phyloP scores from a whole-genome alignment of 768 basidiomycete species.

The Leccinum fibrillosum region DNA sequence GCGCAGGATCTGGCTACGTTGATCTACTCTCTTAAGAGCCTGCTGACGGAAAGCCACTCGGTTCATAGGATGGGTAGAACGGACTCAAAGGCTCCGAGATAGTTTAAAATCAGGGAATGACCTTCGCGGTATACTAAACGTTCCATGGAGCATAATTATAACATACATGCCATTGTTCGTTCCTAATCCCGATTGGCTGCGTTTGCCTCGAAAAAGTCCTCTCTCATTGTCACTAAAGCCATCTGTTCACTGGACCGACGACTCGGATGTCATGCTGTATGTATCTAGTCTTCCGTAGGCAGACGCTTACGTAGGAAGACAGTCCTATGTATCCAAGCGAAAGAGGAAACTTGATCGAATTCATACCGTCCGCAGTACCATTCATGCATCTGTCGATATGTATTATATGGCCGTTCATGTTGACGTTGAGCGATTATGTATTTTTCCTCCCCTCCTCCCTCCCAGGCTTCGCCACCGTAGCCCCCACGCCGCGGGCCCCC shows the following conservation, averaged over 20 bases:
- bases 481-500: too few relatives aligned
- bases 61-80: not conserved
- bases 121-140: not conserved
- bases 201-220: not conserved
- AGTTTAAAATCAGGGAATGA: not conserved
- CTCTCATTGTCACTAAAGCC: too few relatives aligned
- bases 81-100: not conserved
- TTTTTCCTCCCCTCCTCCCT: too few relatives aligned
- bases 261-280: too few relatives aligned
- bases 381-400: too few relatives aligned
- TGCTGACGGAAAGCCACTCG: not conserved
- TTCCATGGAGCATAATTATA: not conserved
- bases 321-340: too few relatives aligned
- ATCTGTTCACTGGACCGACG: too few relatives aligned
- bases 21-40: not conserved
- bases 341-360: not conserved
- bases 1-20: not conserved
- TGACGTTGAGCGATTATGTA: conserved; percentile 7
- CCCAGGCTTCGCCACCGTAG: too few relatives aligned
- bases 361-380: not conserved
- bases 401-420: conserved; percentile 13
- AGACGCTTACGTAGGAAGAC: too few relatives aligned
- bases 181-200: not conserved
- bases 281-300: too few relatives aligned
- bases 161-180: not conserved